Evolutionary conservation across 2,329 filamentous ascomycete genomes (phyloP).

Genomic region (Dryadomyces sulphureus): DNA sequence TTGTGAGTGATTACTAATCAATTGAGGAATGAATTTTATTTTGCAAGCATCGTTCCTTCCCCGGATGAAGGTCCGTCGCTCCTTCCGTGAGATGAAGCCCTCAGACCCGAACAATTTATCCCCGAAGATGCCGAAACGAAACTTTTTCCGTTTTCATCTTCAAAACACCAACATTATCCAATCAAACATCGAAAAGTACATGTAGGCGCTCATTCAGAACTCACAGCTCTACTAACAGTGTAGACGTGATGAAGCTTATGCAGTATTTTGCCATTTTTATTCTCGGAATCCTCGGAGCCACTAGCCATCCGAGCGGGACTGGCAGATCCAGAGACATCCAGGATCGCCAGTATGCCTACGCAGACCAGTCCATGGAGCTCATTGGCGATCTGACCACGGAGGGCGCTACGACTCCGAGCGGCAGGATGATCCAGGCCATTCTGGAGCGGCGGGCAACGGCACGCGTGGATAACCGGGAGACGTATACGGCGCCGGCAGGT

Average conservation of each 20-base stretch:
- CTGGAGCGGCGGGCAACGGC: constrained; percentile 12
- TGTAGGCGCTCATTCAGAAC: no score
- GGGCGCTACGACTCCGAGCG: constrained; percentile 19
- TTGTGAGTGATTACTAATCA: neutral
- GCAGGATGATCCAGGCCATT: constrained; percentile 22
- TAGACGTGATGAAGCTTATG: neutral
- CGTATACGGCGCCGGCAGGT: constrained; percentile 8
- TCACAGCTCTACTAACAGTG: no score
- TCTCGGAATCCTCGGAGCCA: neutral
- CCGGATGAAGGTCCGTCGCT: neutral
- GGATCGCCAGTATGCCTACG: neutral
- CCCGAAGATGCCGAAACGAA: neutral
- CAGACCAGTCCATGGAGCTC: constrained; percentile 4
- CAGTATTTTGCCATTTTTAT: neutral
- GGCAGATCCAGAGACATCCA: neutral
- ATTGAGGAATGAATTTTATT: neutral
- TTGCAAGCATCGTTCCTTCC: neutral
- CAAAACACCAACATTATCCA: neutral
- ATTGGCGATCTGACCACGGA: constrained; percentile 24
- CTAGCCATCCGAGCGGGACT: neutral
- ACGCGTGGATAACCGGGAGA: constrained; percentile 11
- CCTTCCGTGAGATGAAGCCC: neutral
- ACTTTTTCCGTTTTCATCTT: neutral
- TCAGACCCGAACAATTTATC: no score
- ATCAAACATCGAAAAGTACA: no score